Percentiles rank a stretch among this genome's conserved stretches.
Conservation (phyloP, 2,329 filamentous ascomycete species). For the Ustilaginoidea virens region DNA sequence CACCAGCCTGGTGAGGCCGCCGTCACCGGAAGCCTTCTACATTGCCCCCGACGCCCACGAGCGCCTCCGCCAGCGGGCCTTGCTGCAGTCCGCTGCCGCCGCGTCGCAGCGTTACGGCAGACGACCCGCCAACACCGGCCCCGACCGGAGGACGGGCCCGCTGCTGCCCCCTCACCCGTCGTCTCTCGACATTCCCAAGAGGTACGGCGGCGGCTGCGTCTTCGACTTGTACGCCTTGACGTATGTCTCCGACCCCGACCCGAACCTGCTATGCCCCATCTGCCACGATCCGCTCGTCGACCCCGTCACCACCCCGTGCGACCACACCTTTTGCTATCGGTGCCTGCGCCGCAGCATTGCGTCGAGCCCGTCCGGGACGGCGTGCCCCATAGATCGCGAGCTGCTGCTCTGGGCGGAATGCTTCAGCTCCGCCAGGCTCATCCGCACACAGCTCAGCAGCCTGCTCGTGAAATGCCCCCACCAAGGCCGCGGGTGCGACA, state of each 20-base stretch:
- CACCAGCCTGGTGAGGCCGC: conserved; percentile 22
- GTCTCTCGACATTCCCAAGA: conserved; percentile 22
- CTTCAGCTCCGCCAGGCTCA: conserved; percentile 27
- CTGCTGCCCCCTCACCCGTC: conserved; percentile 20
- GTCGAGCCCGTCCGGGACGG: conserved; percentile 22
- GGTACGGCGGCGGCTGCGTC: conserved; percentile 20
- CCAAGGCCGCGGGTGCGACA: conserved; percentile 30
- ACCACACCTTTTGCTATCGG: conserved; percentile 48
- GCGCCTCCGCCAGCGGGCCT: conserved; percentile 9
- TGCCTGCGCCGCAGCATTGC: conserved; percentile 33
- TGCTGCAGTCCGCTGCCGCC: conserved; percentile 4
- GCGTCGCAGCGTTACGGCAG: conserved; percentile 6
- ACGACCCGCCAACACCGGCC: conserved; percentile 10
- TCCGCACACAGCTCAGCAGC: conserved; percentile 45
- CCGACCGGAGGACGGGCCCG: conserved; percentile 18
- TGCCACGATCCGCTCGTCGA: conserved; percentile 46
- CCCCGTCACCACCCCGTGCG: conserved; percentile 45
- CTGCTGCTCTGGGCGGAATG: conserved; percentile 22
- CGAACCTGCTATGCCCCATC: conserved; percentile 35
- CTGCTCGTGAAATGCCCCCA: conserved; percentile 45
- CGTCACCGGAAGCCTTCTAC: conserved; percentile 21
- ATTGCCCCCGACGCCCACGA: conserved; percentile 12
- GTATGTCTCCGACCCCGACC: conserved; percentile 27
- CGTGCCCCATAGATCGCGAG: conserved; percentile 45
- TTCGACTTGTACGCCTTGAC: conserved; percentile 30